Conservation (phyloP, 2,329 filamentous ascomycete species). For the Didymella segeticola region DNA sequence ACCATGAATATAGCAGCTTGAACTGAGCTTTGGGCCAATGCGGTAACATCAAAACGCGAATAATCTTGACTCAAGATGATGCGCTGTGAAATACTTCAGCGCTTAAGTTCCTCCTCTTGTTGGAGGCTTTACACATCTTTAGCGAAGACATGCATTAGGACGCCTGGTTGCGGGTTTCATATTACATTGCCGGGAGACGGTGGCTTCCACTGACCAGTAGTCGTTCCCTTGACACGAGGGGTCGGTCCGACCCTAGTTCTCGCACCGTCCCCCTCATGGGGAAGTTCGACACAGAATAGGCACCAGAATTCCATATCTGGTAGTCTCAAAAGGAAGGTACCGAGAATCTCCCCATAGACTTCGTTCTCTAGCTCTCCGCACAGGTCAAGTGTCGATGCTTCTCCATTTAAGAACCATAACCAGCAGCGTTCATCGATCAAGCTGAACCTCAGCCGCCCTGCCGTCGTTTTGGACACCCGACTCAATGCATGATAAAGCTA, state of each 20-base stretch:
- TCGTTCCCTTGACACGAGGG: not conserved
- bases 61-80: too few species aligned
- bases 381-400: too few species aligned
- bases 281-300: too few species aligned
- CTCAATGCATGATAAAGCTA: not conserved
- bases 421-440: not conserved
- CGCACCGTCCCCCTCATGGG: too few species aligned
- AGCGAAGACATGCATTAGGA: not conserved
- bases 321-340: not conserved
- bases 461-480: not conserved
- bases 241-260: slow-evolving; percentile 3
- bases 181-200: not conserved
- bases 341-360: too few species aligned
- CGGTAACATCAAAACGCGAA: too few species aligned
- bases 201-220: not conserved
- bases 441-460: not conserved
- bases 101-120: not conserved
- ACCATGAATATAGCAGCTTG: too few species aligned
- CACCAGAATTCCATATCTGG: not conserved
- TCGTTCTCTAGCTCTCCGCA: too few species aligned
- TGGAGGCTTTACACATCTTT: not conserved
- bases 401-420: too few species aligned
- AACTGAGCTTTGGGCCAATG: too few species aligned
- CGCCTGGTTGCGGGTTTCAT: not conserved
- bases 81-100: too few species aligned